Evolutionary conservation across 1,284 basidiomycete genomes (phyloP), one percentile per base, ranked within the genome.

Genomic region (Melanopsichium pennsylvanicum): DNA sequence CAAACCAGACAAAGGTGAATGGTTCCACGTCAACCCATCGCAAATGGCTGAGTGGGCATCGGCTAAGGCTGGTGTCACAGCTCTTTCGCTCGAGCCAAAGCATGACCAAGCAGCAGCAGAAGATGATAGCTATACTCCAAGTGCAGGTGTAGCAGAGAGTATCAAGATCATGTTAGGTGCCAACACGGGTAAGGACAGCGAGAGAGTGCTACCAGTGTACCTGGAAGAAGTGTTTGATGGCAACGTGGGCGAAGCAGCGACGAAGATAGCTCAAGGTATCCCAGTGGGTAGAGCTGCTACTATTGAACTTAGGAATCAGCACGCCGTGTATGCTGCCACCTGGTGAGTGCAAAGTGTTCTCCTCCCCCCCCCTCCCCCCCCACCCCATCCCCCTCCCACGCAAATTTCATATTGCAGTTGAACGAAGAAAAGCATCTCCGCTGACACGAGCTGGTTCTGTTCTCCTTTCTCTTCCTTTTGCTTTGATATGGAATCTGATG

Each of bases 321-420:
- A 99, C 84, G 86, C 92, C 9, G 94, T 93, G 6, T 99, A 99
- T 81, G 92, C 95, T 6, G 87, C 90, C 16, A 99, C 95, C 11
- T 99, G 95, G 95, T 93, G 26, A 50, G 69, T 43, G n/a, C n/a
- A n/a, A n/a, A n/a, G n/a, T n/a, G n/a, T 33, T 51, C 64, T 54
- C 56, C 22, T 16, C 15, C 23, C 23, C 22, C 36, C 11, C n/a
- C 35, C 22, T 38, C 10, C 18, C 23, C n/a, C n/a, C n/a, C n/a
- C n/a, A n/a, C n/a, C n/a, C n/a, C n/a, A n/a, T n/a, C n/a, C n/a
- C n/a, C n/a, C n/a, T n/a, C n/a, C n/a, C n/a, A n/a, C n/a, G n/a
- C n/a, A n/a, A n/a, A n/a, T n/a, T n/a, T n/a, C n/a, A n/a, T n/a
- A n/a, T n/a, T n/a, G n/a, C n/a, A n/a, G n/a, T n/a, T n/a, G n/a